These are phyloP conservation scores for Balamuthia mandrillaris DNA, from an alignment of 208 protist genomes.

Conservation along the genomic window DNA sequence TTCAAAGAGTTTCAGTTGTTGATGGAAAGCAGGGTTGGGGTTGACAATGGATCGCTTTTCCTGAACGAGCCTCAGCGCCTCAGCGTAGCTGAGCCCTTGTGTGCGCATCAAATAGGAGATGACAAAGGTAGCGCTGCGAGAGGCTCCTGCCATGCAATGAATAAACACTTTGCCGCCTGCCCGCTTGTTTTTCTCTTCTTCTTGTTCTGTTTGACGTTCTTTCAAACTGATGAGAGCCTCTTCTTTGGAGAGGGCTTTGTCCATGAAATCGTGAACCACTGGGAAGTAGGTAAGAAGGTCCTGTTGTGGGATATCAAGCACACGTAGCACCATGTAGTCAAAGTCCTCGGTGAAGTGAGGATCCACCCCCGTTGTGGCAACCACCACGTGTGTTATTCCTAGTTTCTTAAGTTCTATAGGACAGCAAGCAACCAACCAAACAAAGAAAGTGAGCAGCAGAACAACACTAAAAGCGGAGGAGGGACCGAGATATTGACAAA, in stretches of 20 bases:
- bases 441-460: no score
- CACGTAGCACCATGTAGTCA: neutral
- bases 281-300: neutral
- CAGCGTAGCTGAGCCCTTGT: neutral
- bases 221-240: no score
- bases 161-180: neutral
- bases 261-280: neutral
- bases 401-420: no score
- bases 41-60: neutral
- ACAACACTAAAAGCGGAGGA: no score
- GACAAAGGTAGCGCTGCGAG: neutral
- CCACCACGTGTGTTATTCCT: no score
- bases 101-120: conserved; percentile 9
- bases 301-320: neutral
- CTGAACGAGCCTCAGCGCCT: neutral
- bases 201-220: no score
- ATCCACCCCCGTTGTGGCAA: no score
- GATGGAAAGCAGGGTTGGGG: neutral
- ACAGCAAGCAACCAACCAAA: no score
- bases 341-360: no score
- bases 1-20: neutral
- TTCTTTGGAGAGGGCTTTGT: neutral
- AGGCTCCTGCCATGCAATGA: conserved; percentile 4
- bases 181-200: no score
- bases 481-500: no score